phyloP scores from a whole-genome alignment of 345 rosid species.

The Bruguiera parviflora region DNA sequence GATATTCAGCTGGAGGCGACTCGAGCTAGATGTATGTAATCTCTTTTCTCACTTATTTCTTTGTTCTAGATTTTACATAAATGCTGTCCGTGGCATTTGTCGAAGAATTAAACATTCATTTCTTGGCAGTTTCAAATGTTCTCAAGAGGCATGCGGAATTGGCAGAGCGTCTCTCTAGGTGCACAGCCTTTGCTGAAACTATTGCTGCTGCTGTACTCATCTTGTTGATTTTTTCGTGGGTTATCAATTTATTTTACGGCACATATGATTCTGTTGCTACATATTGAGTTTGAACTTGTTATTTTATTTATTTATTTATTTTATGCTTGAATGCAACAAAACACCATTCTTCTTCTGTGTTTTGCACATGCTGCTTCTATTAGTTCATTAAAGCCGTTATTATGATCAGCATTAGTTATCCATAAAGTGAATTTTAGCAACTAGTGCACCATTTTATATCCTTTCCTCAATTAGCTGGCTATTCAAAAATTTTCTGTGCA shows the following conservation, averaged over 20 bases:
- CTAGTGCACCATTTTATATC: not conserved
- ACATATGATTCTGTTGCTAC: no score
- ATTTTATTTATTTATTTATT: no score
- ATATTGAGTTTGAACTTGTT: no score
- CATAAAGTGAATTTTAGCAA: not conserved
- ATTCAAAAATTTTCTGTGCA: not conserved
- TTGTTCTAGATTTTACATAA: not conserved
- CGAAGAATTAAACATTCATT: constrained; percentile 10
- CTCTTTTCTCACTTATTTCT: constrained; percentile 11
- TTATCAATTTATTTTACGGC: not conserved
- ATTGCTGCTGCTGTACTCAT: not conserved
- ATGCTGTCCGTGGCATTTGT: constrained; percentile 13
- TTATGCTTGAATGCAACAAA: no score
- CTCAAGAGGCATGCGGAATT: constrained; percentile 79
- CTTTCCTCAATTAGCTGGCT: not conserved
- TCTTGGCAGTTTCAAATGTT: constrained; percentile 65
- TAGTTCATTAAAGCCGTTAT: not conserved
- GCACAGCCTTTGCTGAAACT: constrained; percentile 6
- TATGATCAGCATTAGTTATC: not conserved
- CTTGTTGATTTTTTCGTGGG: not conserved
- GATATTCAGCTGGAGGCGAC: constrained; percentile 67
- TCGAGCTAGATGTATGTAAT: constrained; percentile 61
- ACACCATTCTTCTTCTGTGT: no score
- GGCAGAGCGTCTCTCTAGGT: constrained; percentile 82
- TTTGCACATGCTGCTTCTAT: no score